Conservation (phyloP, 2,329 filamentous ascomycete genomes). For the Trichoderma harzianum region DNA sequence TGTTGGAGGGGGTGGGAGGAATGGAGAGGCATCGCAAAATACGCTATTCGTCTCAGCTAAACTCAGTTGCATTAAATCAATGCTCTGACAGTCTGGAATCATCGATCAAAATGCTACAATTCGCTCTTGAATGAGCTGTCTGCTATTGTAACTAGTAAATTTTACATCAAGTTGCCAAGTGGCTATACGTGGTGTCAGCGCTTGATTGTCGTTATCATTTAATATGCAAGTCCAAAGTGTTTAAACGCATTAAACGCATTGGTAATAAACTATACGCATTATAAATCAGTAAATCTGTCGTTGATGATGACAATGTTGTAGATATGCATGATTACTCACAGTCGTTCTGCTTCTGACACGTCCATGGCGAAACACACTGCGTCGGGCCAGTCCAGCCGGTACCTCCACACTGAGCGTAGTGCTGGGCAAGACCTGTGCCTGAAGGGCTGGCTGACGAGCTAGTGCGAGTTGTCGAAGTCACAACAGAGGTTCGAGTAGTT, state of each 20-base stretch:
- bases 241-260: constrained; percentile 9
- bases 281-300: not conserved
- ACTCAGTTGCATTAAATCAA: not conserved
- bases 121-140: not conserved
- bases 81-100: not conserved
- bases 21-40: not conserved
- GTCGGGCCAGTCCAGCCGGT: constrained; percentile 7
- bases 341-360: constrained; percentile 2
- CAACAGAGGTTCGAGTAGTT: not conserved
- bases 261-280: not conserved
- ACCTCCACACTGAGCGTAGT: constrained; percentile 7
- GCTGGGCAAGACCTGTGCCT: not conserved
- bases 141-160: not conserved
- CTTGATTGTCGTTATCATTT: not conserved
- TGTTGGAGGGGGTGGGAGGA: not conserved
- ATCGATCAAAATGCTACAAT: not conserved
- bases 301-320: not conserved
- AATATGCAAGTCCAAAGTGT: not conserved
- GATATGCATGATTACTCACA: not conserved
- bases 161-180: not conserved
- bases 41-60: not conserved
- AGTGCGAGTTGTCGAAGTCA: not conserved
- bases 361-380: not conserved
- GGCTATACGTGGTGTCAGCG: not conserved
- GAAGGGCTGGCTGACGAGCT: not conserved